Conservation (phyloP, 495 filamentous ascomycete species). For the Cladorrhinum samala region DNA sequence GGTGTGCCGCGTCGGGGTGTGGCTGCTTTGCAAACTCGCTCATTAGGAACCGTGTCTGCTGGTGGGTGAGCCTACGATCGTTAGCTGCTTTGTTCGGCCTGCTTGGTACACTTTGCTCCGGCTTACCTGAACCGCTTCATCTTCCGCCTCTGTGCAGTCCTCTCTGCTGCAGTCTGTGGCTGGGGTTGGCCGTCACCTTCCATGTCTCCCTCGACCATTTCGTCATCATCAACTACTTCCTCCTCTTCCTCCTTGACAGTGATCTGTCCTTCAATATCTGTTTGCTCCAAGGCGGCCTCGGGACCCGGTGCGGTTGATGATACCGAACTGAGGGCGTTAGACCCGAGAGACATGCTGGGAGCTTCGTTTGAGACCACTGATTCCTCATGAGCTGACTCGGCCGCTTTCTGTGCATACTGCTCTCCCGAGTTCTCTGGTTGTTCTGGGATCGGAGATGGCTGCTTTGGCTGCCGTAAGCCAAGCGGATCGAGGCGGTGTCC, state of each 20-base stretch:
- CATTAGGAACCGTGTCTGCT: conserved; percentile 94
- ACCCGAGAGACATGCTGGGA: conserved; percentile 34
- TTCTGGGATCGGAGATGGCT: conserved; percentile 34
- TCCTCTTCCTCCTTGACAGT: conserved; percentile 50
- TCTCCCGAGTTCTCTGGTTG: conserved; percentile 33
- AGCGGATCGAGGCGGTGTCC: conserved; percentile 41
- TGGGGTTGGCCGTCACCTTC: conserved; percentile 39
- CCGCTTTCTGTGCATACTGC: conserved; percentile 34
- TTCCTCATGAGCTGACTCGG: conserved; percentile 38
- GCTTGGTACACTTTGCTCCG: background rate
- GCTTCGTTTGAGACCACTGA: conserved; percentile 37
- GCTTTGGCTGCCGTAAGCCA: conserved; percentile 40
- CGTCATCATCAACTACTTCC: conserved; percentile 46
- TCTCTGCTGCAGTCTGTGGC: conserved; percentile 60
- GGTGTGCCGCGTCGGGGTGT: conserved; percentile 89
- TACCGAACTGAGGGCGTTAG: conserved; percentile 36
- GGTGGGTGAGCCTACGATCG: conserved; percentile 74
- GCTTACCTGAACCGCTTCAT: conserved; percentile 89
- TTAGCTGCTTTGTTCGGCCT: conserved; percentile 19
- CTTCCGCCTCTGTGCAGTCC: conserved; percentile 76
- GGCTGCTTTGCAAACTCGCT: conserved; percentile 95
- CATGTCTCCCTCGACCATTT: conserved; percentile 42
- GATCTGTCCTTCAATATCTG: conserved; percentile 38
- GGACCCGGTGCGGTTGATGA: conserved; percentile 34
- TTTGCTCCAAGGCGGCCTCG: conserved; percentile 25